These are phyloP conservation scores for Batrachochytrium dendrobatidis DNA, from an alignment of 371 early-diverging fungal genomes.

Conservation along the genomic window DNA sequence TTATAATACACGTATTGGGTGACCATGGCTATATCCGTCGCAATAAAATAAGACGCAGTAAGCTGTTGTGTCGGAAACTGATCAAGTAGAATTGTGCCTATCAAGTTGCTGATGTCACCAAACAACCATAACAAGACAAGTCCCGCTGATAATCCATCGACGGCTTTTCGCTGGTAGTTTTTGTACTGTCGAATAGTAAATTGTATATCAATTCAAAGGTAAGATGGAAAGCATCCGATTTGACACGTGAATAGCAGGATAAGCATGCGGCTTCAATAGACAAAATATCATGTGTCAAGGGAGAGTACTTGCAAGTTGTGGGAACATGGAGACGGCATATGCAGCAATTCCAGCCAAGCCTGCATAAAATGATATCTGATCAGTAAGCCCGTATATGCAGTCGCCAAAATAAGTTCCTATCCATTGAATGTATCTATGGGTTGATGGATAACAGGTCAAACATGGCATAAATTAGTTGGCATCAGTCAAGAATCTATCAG, in stretches of 20 bases:
- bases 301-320: constrained; percentile 25
- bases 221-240: neutral
- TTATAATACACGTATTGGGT: constrained; percentile 27
- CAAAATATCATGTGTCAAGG: neutral
- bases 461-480: too few relatives aligned
- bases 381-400: constrained; percentile 24
- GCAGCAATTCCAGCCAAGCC: constrained; percentile 20
- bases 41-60: constrained; percentile 26
- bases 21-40: constrained; percentile 24
- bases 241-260: neutral
- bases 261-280: neutral
- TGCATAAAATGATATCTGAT: constrained; percentile 18
- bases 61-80: constrained; percentile 31
- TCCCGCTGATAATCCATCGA: constrained; percentile 29
- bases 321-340: constrained; percentile 26
- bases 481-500: too few relatives aligned
- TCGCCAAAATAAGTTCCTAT: constrained; percentile 33
- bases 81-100: constrained; percentile 31
- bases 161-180: constrained; percentile 31
- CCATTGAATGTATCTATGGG: constrained; percentile 19
- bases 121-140: constrained; percentile 31
- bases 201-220: neutral
- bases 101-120: constrained; percentile 24
- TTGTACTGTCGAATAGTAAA: constrained; percentile 15
- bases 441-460: neutral